A percentile compares a stretch with the other conserved stretches of the same genome.
Evolutionary conservation across 352 stramenopile species (phyloP).

Genomic region (Phytophthora fragariae): DNA sequence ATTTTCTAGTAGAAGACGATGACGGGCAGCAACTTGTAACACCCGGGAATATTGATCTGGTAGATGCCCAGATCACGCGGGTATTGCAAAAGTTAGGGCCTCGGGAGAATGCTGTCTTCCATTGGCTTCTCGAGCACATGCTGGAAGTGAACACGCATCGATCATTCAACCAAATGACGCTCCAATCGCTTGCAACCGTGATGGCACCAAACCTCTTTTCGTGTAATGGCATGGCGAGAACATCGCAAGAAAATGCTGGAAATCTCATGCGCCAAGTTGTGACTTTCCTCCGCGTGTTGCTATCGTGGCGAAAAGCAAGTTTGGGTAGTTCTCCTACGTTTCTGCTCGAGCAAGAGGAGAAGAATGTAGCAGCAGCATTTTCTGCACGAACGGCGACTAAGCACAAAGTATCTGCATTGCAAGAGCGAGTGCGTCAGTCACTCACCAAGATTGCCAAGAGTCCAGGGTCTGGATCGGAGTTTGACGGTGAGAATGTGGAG

Average conservation of each 20-base stretch:
- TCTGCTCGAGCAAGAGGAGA: conserved; percentile 37
- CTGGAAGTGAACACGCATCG: conserved; percentile 53
- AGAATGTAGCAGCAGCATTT: conserved; percentile 24
- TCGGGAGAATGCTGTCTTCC: conserved; percentile 49
- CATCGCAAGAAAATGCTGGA: conserved; percentile 28
- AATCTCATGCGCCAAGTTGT: conserved; percentile 44
- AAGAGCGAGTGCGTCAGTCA: conserved; percentile 33
- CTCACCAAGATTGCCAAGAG: conserved; percentile 26
- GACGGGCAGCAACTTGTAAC: conserved; percentile 17
- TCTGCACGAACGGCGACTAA: not conserved
- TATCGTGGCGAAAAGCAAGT: conserved; percentile 45
- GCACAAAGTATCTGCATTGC: conserved; percentile 11
- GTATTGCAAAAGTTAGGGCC: conserved; percentile 38
- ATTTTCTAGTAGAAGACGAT: conserved; percentile 15
- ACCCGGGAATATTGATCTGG: conserved; percentile 23
- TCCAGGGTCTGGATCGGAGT: conserved; percentile 5
- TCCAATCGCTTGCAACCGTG: conserved; percentile 58
- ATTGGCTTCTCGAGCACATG: conserved; percentile 78
- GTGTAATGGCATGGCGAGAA: conserved; percentile 17
- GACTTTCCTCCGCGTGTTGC: conserved; percentile 47
- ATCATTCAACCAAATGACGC: conserved; percentile 58
- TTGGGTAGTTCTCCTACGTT: conserved; percentile 18
- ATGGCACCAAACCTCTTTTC: conserved; percentile 68
- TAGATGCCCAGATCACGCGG: conserved; percentile 24
- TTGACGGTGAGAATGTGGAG: conserved; percentile 5